Percentiles rank a stretch among this genome's conserved stretches.
Evolutionary conservation across 176 grass and related monocot species (phyloP).

Genomic region (Oryza officinalis): DNA sequence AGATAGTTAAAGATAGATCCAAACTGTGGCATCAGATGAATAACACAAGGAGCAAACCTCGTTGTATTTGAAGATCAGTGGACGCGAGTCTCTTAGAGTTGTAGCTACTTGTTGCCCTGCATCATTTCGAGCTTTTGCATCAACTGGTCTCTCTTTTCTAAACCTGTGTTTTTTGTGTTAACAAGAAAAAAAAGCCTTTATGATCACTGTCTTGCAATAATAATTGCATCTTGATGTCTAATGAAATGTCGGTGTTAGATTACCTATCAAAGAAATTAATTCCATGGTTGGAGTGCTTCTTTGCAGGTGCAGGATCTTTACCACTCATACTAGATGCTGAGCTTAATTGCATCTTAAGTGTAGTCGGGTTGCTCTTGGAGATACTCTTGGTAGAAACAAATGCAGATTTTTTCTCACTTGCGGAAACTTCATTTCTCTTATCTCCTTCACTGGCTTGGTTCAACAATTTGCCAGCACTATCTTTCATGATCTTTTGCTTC

Average conservation of each 20-base stretch:
- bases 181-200: conserved; percentile 21
- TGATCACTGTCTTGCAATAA: conserved; percentile 19
- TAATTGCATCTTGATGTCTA: conserved; percentile 12
- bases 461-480: conserved; percentile 51
- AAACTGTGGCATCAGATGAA: conserved; percentile 4
- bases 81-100: conserved; percentile 66
- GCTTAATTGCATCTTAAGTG: conserved; percentile 33
- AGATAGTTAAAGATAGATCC: neutral
- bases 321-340: conserved; percentile 31
- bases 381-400: conserved; percentile 34
- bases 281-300: conserved; percentile 47
- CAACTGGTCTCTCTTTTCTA: conserved; percentile 61
- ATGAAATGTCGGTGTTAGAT: neutral
- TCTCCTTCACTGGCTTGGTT: conserved; percentile 42
- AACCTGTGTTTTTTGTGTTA: conserved; percentile 59
- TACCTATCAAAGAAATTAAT: conserved; percentile 88
- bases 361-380: conserved; percentile 37
- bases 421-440: conserved; percentile 24
- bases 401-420: conserved; percentile 35
- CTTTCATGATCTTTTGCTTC: conserved; percentile 78
- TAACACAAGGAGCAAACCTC: conserved; percentile 51
- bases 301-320: conserved; percentile 44
- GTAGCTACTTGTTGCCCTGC: conserved; percentile 50
- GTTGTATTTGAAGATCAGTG: conserved; percentile 96
- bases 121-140: conserved; percentile 37